Evolutionary conservation across 1,284 basidiomycete species (phyloP).

Genomic region (Moesziomyces parantarcticus): DNA sequence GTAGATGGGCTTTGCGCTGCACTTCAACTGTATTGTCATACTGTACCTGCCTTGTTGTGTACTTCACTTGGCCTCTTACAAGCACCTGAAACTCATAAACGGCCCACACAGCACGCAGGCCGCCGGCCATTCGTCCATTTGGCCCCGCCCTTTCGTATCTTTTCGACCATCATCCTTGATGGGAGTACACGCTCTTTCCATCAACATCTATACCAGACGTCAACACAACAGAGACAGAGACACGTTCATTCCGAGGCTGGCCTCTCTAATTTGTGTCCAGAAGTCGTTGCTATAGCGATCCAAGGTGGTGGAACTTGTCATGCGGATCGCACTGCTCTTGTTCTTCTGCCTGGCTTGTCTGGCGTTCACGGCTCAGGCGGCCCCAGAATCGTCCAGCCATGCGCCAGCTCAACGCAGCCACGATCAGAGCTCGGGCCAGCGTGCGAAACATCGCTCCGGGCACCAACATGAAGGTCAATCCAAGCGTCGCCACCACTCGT

Average conservation of each 20-base stretch:
- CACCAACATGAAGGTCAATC: neutral
- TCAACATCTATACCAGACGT: too few relatives aligned
- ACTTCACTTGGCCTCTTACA: too few relatives aligned
- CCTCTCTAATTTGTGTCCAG: neutral
- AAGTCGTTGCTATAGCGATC: too few relatives aligned
- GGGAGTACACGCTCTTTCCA: too few relatives aligned
- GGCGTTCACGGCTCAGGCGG: slow-evolving; percentile 34
- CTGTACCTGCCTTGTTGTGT: too few relatives aligned
- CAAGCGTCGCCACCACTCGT: neutral
- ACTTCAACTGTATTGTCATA: too few relatives aligned
- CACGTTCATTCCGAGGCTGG: neutral
- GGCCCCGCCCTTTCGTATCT: too few relatives aligned
- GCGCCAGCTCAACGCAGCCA: slow-evolving; percentile 4
- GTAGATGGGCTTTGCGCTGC: too few relatives aligned
- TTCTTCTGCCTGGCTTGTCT: slow-evolving; percentile 34
- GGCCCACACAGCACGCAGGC: too few relatives aligned
- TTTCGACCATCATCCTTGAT: neutral
- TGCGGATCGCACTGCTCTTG: slow-evolving; percentile 19
- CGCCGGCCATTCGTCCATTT: too few relatives aligned
- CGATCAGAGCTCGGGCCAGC: slow-evolving; percentile 1
- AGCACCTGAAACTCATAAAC: too few relatives aligned
- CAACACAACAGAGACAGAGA: neutral
- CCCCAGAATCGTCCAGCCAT: slow-evolving; percentile 11
- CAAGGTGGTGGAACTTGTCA: slow-evolving; percentile 11
- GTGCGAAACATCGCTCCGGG: neutral